phyloP scores from a whole-genome alignment of 306 rosid species.

The Malus sieversii region DNA sequence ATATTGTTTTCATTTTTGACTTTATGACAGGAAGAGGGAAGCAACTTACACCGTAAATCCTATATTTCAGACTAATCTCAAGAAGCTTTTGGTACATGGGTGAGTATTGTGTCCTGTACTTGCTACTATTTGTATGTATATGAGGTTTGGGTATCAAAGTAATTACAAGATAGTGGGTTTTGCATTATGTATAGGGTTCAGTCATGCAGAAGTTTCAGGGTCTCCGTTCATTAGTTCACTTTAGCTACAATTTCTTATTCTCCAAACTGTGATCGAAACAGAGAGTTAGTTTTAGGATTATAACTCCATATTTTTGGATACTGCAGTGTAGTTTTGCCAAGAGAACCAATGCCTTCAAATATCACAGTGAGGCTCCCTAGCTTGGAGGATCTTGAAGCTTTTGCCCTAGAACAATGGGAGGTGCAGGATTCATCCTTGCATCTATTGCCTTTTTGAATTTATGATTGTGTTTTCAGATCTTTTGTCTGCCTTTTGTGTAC shows the following conservation, averaged over 20 bases:
- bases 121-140: not conserved
- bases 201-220: not conserved
- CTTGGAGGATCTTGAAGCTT: constrained; percentile 70
- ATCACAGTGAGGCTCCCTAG: constrained; percentile 81
- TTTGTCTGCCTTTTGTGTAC: constrained; percentile 1
- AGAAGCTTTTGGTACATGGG: constrained; percentile 72
- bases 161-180: not conserved
- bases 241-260: not conserved
- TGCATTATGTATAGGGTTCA: not conserved
- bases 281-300: not conserved
- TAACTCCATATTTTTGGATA: constrained; percentile 29
- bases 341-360: constrained; percentile 90
- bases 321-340: constrained; percentile 85
- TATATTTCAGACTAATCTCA: constrained; percentile 78
- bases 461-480: constrained; percentile 9
- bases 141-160: not conserved
- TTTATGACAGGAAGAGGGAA: constrained; percentile 66
- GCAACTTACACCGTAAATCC: constrained; percentile 65
- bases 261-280: not conserved
- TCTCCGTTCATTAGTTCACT: not conserved
- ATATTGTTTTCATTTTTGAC: not conserved
- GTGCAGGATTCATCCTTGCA: constrained; percentile 29
- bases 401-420: constrained; percentile 91
- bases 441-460: not conserved
- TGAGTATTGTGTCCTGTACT: constrained; percentile 18